Percentiles rank a stretch among this genome's conserved stretches.
phyloP scores from a whole-genome alignment of 225 moss, liverwort and hornwort species.

The Neckera pumila region DNA sequence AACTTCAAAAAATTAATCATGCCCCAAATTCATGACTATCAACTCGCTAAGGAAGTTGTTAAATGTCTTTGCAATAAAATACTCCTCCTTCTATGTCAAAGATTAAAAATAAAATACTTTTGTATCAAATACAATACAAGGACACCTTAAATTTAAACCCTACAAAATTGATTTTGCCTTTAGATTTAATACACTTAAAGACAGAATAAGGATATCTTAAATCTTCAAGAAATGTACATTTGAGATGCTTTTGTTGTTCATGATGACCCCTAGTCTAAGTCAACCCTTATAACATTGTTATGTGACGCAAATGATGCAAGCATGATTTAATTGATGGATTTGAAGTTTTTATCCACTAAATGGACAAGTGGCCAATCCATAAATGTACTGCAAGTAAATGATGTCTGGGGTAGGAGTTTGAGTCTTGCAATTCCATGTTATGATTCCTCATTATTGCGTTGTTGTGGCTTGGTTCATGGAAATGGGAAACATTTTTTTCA shows the following conservation, averaged over 20 bases:
- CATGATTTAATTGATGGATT: background rate
- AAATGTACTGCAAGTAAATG: background rate
- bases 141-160: too few species aligned
- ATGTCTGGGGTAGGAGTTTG: rapidly evolving
- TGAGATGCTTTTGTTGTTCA: background rate
- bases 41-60: rapidly evolving
- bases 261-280: rapidly evolving
- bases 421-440: background rate
- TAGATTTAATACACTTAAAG: too few species aligned
- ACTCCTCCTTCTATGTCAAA: background rate
- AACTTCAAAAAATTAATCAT: background rate
- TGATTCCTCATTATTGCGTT: background rate
- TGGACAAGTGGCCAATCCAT: background rate
- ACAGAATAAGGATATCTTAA: rapidly evolving
- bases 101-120: background rate
- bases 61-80: background rate
- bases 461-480: background rate
- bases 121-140: background rate
- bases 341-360: background rate
- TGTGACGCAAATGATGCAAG: background rate
- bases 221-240: background rate
- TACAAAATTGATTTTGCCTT: background rate
- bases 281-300: too few species aligned
- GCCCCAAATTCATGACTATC: rapidly evolving
- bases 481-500: too few species aligned